Base-by-base conservation (phyloP, 2,329 filamentous ascomycete species). In the Penicillium palitans region DNA sequence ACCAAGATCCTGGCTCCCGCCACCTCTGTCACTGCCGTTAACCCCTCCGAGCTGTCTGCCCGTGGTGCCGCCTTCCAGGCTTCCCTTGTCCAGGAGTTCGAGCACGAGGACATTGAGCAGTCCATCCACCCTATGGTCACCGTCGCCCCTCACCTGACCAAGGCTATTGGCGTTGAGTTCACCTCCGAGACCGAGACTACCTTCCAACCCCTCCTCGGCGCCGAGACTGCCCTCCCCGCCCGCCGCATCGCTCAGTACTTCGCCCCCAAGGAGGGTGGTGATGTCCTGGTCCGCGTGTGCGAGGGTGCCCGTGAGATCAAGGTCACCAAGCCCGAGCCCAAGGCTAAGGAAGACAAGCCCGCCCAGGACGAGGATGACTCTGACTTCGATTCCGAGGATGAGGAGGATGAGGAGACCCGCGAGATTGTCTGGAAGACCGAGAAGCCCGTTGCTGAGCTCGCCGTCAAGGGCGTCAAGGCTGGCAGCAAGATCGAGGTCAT, bases 11-110 rank as follows among this genome's bases (percentile, higher is more conserved):
- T 93, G 63, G 90, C 95, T 1, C 95, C 93, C 45, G 88, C 92
- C 57, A 96, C 93, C 55, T 86, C 81, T 65, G 70, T 88, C 40
- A 83, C 82, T 27, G 90, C 93, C 62, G 87, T 98, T 79, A 98
- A 98, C 84, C 95, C 95, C 63, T 95, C 91, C 4, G 93, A 98
- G 80, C 84, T 97, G 56, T 83, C 89, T 69, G 90, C 90, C 62
- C 88, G 95, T 64, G 95, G 95, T 72, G 95, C 95, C 61, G 93
- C 95, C 33, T 91, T 99, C 69, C 95, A 99, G 80, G 95, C 95
- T 39, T 96, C 89, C 60, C 82, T 99, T 63, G 91, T 99, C 75
- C 88, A 93, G 76, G 93, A 96, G 77, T 99, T 96, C 77, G 95
- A 99, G 70, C 84, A 87, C 67, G 88, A 91, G 66, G 93, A 98